Percentiles rank a stretch among this genome's conserved stretches.
Evolutionary conservation across 1,284 basidiomycete species (phyloP).

Genomic region (Naganishia albida): DNA sequence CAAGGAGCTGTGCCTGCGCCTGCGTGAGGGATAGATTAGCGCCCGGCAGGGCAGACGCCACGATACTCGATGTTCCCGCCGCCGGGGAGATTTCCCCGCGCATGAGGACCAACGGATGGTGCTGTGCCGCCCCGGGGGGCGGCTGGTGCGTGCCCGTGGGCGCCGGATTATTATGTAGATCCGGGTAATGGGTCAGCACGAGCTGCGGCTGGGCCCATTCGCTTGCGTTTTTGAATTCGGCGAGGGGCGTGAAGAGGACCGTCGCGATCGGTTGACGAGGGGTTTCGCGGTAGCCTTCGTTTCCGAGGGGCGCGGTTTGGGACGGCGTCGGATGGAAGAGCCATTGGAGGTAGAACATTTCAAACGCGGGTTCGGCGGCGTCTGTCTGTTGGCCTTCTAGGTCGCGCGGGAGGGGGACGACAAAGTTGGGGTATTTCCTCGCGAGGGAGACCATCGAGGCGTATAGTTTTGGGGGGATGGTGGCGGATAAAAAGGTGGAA

Average conservation of each 20-base stretch:
- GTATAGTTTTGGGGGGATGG: constrained; percentile 73
- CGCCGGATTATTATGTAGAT: constrained; percentile 64
- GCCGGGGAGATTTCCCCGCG: constrained; percentile 84
- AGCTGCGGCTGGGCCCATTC: constrained; percentile 89
- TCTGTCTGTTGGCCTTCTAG: constrained; percentile 45
- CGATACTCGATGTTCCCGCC: constrained; percentile 51
- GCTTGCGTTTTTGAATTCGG: constrained; percentile 86
- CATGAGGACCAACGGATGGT: constrained; percentile 79
- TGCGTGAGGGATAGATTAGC: constrained; percentile 59
- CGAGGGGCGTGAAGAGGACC: constrained; percentile 87
- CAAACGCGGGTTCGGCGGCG: constrained; percentile 56
- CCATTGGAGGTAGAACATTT: constrained; percentile 90
- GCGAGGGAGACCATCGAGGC: constrained; percentile 66
- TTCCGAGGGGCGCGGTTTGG: constrained; percentile 52
- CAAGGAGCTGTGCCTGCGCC: constrained; percentile 76
- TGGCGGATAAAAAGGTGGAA: constrained; percentile 77
- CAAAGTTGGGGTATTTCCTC: constrained; percentile 69
- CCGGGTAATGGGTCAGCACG: constrained; percentile 88
- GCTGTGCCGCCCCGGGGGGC: neutral
- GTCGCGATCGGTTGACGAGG: constrained; percentile 55
- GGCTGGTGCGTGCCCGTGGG: constrained; percentile 2
- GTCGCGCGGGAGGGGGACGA: constrained; percentile 71
- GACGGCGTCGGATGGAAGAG: constrained; percentile 64
- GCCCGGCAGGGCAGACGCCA: constrained; percentile 26
- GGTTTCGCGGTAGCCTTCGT: constrained; percentile 50